phyloP scores from a whole-genome alignment of 768 basidiomycete genomes.

The Dentipellis sp. region DNA sequence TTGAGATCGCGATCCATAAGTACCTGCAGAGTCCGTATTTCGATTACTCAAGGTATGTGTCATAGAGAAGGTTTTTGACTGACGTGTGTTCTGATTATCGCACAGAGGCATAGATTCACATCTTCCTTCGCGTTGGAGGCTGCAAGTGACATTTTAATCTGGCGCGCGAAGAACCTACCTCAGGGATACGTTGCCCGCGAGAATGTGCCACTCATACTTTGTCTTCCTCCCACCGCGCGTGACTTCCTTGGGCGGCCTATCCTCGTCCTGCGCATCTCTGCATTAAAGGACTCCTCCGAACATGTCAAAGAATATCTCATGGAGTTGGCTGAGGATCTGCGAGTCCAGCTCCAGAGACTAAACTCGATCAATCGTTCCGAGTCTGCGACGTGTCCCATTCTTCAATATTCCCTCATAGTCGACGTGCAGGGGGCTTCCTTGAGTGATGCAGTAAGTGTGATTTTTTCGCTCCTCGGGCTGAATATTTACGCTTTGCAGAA shows the following conservation, averaged over 20 bases:
- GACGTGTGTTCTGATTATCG: constrained; percentile 1
- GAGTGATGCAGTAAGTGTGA: constrained; percentile 42
- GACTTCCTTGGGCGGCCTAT: constrained; percentile 65
- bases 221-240: constrained; percentile 41
- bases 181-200: constrained; percentile 6
- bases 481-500: constrained; percentile 29
- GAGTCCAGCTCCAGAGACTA: constrained; percentile 43
- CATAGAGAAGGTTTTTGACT: not conserved
- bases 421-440: constrained; percentile 51
- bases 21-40: constrained; percentile 22
- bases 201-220: constrained; percentile 30
- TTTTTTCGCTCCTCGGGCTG: constrained; percentile 4
- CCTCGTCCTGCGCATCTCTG: constrained; percentile 39
- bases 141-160: constrained; percentile 42
- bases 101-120: constrained; percentile 60
- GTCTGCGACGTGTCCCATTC: constrained; percentile 24
- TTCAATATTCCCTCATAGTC: constrained; percentile 63
- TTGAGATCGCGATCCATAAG: not conserved
- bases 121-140: constrained; percentile 53
- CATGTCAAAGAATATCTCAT: constrained; percentile 31
- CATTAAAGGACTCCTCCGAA: constrained; percentile 34
- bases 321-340: constrained; percentile 39
- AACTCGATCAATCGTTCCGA: constrained; percentile 25
- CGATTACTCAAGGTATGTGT: constrained; percentile 39
- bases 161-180: constrained; percentile 33